These are phyloP conservation scores for Neurospora discreta DNA, from an alignment of 495 filamentous ascomycete genomes.

Conservation along the genomic window DNA sequence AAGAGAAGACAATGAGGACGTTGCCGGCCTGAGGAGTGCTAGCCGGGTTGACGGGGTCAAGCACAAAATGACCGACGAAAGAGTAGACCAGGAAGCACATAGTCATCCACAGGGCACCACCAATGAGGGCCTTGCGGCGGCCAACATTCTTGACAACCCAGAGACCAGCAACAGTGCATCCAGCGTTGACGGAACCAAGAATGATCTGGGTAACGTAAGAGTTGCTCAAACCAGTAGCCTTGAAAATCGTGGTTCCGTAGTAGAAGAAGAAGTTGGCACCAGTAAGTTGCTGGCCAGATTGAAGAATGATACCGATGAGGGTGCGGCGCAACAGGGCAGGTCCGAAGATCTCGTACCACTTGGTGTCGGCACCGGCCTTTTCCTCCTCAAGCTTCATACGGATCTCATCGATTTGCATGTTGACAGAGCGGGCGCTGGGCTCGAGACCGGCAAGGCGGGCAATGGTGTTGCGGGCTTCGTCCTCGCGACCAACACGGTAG, in stretches of 20 bases:
- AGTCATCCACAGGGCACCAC: constrained; percentile 58
- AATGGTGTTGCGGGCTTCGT: constrained; percentile 59
- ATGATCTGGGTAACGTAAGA: constrained; percentile 66
- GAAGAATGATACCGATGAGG: constrained; percentile 55
- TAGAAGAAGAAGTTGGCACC: constrained; percentile 79
- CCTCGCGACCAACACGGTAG: constrained; percentile 52
- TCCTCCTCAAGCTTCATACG: constrained; percentile 53
- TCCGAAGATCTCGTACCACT: constrained; percentile 57
- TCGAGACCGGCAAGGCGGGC: constrained; percentile 60
- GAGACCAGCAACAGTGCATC: constrained; percentile 59
- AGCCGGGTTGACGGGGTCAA: constrained; percentile 36
- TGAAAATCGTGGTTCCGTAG: constrained; percentile 66
- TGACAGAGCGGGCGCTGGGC: constrained; percentile 49
- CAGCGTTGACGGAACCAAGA: constrained; percentile 63
- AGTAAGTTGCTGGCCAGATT: constrained; percentile 61
- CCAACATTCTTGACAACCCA: constrained; percentile 63
- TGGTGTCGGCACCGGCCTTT: constrained; percentile 45
- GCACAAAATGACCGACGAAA: constrained; percentile 50
- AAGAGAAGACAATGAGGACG: constrained; percentile 73
- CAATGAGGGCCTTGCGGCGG: constrained; percentile 54
- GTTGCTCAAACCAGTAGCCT: constrained; percentile 54
- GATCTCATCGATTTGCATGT: constrained; percentile 63
- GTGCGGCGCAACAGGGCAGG: constrained; percentile 66
- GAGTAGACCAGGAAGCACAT: constrained; percentile 66
- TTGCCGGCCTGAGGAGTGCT: constrained; percentile 51